These are phyloP conservation scores for Epichloe uncinata DNA, from an alignment of 2,329 filamentous ascomycete species.

Conservation along the genomic window DNA sequence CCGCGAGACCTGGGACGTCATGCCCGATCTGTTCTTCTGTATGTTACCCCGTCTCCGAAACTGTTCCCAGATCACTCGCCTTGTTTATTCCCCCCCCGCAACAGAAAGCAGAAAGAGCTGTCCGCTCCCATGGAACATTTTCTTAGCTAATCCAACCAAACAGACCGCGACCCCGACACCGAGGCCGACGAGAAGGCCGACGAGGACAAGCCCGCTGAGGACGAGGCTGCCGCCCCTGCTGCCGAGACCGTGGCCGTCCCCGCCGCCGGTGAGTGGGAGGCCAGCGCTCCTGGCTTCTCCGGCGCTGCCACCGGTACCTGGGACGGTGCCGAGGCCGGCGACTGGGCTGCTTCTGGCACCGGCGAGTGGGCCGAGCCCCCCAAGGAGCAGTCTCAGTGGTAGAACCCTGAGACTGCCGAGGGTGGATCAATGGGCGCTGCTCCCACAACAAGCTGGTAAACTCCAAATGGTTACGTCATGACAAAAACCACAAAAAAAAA, in stretches of 20 bases:
- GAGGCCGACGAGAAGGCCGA: conserved; percentile 97
- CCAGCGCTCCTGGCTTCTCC: conserved; percentile 57
- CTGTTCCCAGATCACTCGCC: neutral
- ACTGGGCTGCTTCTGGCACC: conserved; percentile 52
- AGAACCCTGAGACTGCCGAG: conserved; percentile 18
- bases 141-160: conserved; percentile 8
- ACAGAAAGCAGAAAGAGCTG: neutral
- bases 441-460: conserved; percentile 7
- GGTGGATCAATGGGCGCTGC: conserved; percentile 4
- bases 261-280: conserved; percentile 71
- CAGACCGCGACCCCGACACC: conserved; percentile 94
- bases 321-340: conserved; percentile 44
- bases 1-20: conserved; percentile 98
- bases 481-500: neutral
- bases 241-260: conserved; percentile 66
- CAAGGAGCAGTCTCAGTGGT: conserved; percentile 40
- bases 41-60: conserved; percentile 21
- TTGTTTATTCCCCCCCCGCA: neutral
- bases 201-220: conserved; percentile 77
- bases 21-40: conserved; percentile 99
- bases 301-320: conserved; percentile 41
- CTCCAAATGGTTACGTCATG: conserved; percentile 1
- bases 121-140: neutral
- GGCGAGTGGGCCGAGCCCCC: conserved; percentile 54
- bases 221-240: conserved; percentile 69